phyloP scores from a whole-genome alignment of 345 rosid species.

The Arabis hirsuta region DNA sequence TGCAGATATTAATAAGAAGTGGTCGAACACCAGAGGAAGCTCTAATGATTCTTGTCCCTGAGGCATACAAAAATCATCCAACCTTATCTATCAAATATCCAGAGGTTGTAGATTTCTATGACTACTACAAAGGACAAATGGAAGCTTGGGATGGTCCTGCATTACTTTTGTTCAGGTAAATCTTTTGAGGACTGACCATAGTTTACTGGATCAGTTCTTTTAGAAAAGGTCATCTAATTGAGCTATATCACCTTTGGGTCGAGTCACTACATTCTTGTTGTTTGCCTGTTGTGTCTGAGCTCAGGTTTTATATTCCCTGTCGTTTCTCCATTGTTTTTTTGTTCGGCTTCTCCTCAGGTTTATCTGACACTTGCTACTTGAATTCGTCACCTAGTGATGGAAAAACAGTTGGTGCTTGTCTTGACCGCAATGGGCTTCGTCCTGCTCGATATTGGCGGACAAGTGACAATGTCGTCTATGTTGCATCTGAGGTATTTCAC shows the following conservation, averaged over 20 bases:
- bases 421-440: slow-evolving; percentile 98
- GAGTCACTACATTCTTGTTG: slow-evolving; percentile 23
- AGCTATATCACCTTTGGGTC: slow-evolving; percentile 6
- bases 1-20: slow-evolving; percentile 87
- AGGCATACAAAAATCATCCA: slow-evolving; percentile 98
- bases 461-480: slow-evolving; percentile 88
- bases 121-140: slow-evolving; percentile 99
- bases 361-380: slow-evolving; percentile 48
- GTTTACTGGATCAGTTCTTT: slow-evolving; percentile 7
- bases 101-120: slow-evolving; percentile 93
- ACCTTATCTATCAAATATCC: slow-evolving; percentile 85
- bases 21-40: slow-evolving; percentile 92
- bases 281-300: slow-evolving; percentile 34
- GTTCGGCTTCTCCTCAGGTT: slow-evolving; percentile 35
- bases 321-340: slow-evolving; percentile 36
- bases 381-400: slow-evolving; percentile 80
- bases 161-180: slow-evolving; percentile 91
- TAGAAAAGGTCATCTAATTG: background rate
- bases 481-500: slow-evolving; percentile 91
- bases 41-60: slow-evolving; percentile 98
- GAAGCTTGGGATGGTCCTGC: slow-evolving; percentile 99
- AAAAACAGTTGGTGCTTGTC: slow-evolving; percentile 98
- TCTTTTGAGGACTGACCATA: background rate
- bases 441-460: slow-evolving; percentile 99
- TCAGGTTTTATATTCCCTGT: slow-evolving; percentile 25